A percentile compares a stretch with the other conserved stretches of the same genome.
Conservation (phyloP, 2,329 filamentous ascomycete genomes). For the Zasmidium citrigriseum region DNA sequence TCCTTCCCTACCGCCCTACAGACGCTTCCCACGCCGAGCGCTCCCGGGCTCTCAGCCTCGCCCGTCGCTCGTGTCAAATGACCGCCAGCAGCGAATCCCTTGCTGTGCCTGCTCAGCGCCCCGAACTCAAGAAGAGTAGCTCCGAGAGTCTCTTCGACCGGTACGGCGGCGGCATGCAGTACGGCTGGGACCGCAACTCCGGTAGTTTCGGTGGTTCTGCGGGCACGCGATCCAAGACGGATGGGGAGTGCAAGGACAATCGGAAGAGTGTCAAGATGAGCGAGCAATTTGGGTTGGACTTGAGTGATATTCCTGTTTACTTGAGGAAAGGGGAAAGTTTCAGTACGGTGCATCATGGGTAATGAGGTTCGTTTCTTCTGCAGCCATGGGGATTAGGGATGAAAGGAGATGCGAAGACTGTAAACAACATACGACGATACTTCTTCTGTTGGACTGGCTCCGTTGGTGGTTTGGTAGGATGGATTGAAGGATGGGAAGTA, state of each 20-base stretch:
- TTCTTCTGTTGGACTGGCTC: too few relatives aligned
- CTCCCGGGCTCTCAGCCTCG: slow-evolving; percentile 26
- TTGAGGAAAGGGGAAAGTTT: slow-evolving; percentile 24
- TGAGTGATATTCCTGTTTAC: slow-evolving; percentile 44
- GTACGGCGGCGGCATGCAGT: slow-evolving; percentile 39
- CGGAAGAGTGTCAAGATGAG: slow-evolving; percentile 37
- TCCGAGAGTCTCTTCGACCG: slow-evolving; percentile 28
- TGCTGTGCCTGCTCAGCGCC: slow-evolving; percentile 1
- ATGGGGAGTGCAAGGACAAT: slow-evolving; percentile 16
- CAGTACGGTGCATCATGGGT: not conserved
- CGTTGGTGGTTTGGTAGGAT: too few relatives aligned
- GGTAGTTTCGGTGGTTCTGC: slow-evolving; percentile 38
- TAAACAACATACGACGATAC: too few relatives aligned
- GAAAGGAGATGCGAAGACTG: too few relatives aligned
- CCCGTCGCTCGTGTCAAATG: slow-evolving; percentile 13
- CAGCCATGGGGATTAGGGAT: too few relatives aligned
- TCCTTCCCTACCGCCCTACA: slow-evolving; percentile 26
- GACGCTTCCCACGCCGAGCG: slow-evolving; percentile 28
- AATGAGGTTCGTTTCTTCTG: not conserved
- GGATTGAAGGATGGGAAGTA: too few relatives aligned
- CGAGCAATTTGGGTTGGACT: slow-evolving; percentile 38
- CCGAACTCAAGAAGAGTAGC: slow-evolving; percentile 3
- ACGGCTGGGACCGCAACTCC: slow-evolving; percentile 37
- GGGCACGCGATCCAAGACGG: slow-evolving; percentile 32
- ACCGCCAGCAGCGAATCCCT: slow-evolving; percentile 1